A percentile compares a stretch with the other conserved stretches of the same genome.
Conservation (phyloP, 352 stramenopile genomes). For the Phytophthora kernoviae region DNA sequence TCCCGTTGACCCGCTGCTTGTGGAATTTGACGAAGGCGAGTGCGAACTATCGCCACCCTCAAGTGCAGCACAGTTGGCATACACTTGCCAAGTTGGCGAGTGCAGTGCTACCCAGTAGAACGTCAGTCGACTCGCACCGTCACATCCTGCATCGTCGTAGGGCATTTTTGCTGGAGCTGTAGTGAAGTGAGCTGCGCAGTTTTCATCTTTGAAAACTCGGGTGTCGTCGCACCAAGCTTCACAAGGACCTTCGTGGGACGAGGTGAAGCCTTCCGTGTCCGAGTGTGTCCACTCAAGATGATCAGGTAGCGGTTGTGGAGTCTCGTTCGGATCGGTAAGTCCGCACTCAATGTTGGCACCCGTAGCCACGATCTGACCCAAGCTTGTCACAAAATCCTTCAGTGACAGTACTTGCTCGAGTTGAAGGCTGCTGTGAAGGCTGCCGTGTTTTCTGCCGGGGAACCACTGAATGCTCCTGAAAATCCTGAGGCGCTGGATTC, state of each 20-base stretch:
- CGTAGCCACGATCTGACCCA: conserved; percentile 13
- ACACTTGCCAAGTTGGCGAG: conserved; percentile 37
- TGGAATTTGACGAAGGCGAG: conserved; percentile 20
- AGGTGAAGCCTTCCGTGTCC: conserved; percentile 31
- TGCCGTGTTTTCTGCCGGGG: conserved; percentile 20
- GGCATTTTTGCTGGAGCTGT: conserved; percentile 29
- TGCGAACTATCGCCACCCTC: conserved; percentile 15
- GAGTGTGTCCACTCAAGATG: conserved; percentile 44
- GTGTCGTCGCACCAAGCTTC: conserved; percentile 48
- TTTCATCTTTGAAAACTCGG: conserved; percentile 35
- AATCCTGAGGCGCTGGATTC: conserved; percentile 32
- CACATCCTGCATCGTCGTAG: conserved; percentile 29
- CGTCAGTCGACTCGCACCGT: conserved; percentile 25
- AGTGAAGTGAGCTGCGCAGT: conserved; percentile 37
- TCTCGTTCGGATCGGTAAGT: conserved; percentile 29
- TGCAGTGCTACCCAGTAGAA: conserved; percentile 45
- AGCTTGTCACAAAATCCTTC: conserved; percentile 25
- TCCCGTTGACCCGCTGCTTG: conserved; percentile 12
- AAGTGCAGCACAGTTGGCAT: conserved; percentile 32
- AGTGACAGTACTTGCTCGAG: conserved; percentile 27
- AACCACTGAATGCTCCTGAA: conserved; percentile 28
- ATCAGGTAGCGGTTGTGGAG: conserved; percentile 28
- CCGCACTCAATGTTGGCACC: conserved; percentile 32
- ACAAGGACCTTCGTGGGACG: conserved; percentile 39
- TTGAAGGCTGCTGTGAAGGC: conserved; percentile 25